Evolutionary conservation across 768 basidiomycete genomes (phyloP).

Genomic region (Tulasnella sp.): DNA sequence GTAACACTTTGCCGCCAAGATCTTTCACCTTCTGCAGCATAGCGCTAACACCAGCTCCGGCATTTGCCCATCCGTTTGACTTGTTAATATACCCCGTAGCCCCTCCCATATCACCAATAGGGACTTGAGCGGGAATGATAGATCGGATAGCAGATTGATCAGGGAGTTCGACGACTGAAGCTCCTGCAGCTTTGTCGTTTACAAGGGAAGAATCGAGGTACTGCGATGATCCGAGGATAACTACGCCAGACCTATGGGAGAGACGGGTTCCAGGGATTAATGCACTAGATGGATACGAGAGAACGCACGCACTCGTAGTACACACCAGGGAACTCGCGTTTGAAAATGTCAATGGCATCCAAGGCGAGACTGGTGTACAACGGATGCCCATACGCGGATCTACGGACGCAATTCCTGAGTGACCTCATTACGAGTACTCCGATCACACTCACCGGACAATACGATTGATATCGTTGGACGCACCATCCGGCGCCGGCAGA

Average conservation of each 20-base stretch:
- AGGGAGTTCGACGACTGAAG: conserved; percentile 34
- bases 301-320: background rate
- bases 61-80: conserved; percentile 78
- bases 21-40: conserved; percentile 44
- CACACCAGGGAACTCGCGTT: conserved; percentile 21
- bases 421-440: background rate
- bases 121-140: conserved; percentile 37
- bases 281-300: background rate
- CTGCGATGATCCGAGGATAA: conserved; percentile 36
- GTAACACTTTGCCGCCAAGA: conserved; percentile 47
- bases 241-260: conserved; percentile 50
- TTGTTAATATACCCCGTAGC: conserved; percentile 52
- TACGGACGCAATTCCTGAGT: background rate
- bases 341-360: conserved; percentile 71
- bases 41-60: conserved; percentile 47
- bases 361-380: conserved; percentile 61
- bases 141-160: conserved; percentile 33
- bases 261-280: background rate
- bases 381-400: conserved; percentile 56
- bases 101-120: conserved; percentile 29
- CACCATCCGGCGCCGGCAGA: conserved; percentile 74
- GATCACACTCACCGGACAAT: conserved; percentile 17
- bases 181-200: conserved; percentile 52
- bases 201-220: conserved; percentile 45
- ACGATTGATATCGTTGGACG: conserved; percentile 46